Conservation (phyloP, 108 stramenopile species). For the Stephanodiscus minutulus region DNA sequence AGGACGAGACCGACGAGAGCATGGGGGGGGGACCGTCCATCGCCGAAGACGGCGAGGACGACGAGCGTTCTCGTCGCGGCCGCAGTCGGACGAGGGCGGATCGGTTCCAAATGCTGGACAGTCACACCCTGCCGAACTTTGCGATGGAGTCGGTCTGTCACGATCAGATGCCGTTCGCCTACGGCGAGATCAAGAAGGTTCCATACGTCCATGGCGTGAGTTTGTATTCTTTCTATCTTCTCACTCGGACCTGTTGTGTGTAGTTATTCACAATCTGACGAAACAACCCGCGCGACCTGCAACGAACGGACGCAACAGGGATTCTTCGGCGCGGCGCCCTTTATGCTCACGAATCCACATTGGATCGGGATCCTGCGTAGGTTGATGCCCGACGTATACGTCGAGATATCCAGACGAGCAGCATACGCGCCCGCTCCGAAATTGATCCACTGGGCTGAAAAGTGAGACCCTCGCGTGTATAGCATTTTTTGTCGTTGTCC, state of each 20-base stretch:
- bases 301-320: conserved; percentile 17
- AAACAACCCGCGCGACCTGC: neutral
- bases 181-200: conserved; percentile 60
- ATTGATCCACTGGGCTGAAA: conserved; percentile 91
- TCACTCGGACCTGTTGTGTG: neutral
- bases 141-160: conserved; percentile 64
- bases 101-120: conserved; percentile 16
- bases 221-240: neutral
- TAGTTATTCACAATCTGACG: neutral
- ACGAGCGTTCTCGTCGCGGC: conserved; percentile 20
- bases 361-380: conserved; percentile 77
- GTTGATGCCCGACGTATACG: conserved; percentile 87
- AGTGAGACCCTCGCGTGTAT: conserved; percentile 28
- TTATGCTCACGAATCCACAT: conserved; percentile 76
- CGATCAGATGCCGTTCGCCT: conserved; percentile 69
- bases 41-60: conserved; percentile 9
- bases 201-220: conserved; percentile 79
- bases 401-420: conserved; percentile 78
- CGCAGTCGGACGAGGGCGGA: neutral
- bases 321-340: conserved; percentile 89
- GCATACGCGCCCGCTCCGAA: conserved; percentile 58
- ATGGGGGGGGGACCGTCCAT: conserved; percentile 8
- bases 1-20: conserved; percentile 10
- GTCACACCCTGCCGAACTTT: conserved; percentile 50
- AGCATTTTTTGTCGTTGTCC: neutral